Conservation (phyloP, 2,329 filamentous ascomycete genomes). For the Xylariaceae sp. region DNA sequence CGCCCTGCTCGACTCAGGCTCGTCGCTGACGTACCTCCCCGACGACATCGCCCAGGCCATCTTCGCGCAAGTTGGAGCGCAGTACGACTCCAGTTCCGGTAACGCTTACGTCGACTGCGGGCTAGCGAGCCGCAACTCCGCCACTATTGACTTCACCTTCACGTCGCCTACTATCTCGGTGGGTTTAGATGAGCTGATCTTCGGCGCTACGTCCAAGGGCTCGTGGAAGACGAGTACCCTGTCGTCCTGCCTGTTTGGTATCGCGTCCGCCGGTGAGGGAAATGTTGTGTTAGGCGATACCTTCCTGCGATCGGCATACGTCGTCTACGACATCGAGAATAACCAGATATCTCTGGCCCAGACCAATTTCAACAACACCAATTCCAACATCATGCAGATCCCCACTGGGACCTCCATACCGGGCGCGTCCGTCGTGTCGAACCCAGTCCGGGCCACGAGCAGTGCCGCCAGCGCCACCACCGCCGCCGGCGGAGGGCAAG, state of each 20-base stretch:
- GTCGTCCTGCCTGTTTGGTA: slow-evolving; percentile 61
- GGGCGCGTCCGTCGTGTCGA: slow-evolving; percentile 47
- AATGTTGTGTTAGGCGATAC: slow-evolving; percentile 68
- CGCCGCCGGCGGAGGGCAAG: slow-evolving; percentile 6
- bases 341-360: slow-evolving; percentile 68
- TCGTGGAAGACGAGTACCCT: neutral
- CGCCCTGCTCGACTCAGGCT: slow-evolving; percentile 68
- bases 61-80: slow-evolving; percentile 41
- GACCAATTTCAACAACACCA: slow-evolving; percentile 57
- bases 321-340: slow-evolving; percentile 70
- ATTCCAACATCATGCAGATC: slow-evolving; percentile 53
- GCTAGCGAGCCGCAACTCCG: slow-evolving; percentile 38
- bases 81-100: slow-evolving; percentile 50
- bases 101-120: slow-evolving; percentile 60
- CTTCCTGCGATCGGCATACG: slow-evolving; percentile 69
- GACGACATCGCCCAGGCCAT: slow-evolving; percentile 43
- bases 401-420: slow-evolving; percentile 49
- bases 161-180: slow-evolving; percentile 51
- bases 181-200: slow-evolving; percentile 54
- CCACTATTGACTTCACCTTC: slow-evolving; percentile 52
- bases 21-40: slow-evolving; percentile 64
- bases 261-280: slow-evolving; percentile 53
- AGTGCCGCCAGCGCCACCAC: slow-evolving; percentile 34
- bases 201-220: neutral
- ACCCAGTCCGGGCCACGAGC: slow-evolving; percentile 48